phyloP scores from a whole-genome alignment of 345 rosid genomes.

The Turnera subulata region DNA sequence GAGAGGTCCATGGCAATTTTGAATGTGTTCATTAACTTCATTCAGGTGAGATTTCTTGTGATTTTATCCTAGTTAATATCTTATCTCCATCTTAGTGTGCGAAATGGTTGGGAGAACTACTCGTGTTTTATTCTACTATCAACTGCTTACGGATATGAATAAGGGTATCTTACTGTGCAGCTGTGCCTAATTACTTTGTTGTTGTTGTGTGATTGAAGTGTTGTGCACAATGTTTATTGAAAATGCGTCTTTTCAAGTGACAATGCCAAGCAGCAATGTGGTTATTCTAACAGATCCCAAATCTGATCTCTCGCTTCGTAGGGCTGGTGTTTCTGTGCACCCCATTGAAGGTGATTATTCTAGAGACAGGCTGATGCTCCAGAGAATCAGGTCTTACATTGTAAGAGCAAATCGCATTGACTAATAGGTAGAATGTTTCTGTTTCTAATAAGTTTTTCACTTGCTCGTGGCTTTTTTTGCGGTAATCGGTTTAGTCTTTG shows the following conservation, averaged over 20 bases:
- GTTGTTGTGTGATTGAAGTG: no score
- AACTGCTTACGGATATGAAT: no score
- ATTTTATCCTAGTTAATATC: not conserved
- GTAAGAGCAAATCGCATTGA: constrained; percentile 67
- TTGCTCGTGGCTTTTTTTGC: not conserved
- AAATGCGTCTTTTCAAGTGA: constrained; percentile 42
- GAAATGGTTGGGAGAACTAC: not conserved
- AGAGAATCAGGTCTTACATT: constrained; percentile 97
- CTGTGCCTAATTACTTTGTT: not conserved
- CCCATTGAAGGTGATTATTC: constrained; percentile 81
- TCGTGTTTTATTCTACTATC: no score
- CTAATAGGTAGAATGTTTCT: constrained; percentile 50
- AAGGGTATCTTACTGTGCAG: no score
- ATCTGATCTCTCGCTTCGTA: constrained; percentile 56
- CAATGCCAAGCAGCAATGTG: constrained; percentile 69
- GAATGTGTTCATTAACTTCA: constrained; percentile 62
- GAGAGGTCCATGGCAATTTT: constrained; percentile 70
- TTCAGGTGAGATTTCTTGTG: constrained; percentile 43
- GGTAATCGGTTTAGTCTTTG: no score
- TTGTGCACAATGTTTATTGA: no score
- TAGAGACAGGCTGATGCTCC: constrained; percentile 89
- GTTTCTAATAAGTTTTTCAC: constrained; percentile 7
- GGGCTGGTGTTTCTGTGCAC: constrained; percentile 49
- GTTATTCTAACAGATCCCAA: constrained; percentile 81
- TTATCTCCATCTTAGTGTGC: not conserved